Evolutionary conservation across 1,139 yeast species (phyloP), one percentile per base, ranked within the genome.

Genomic region (Starmera stellimalicola): DNA sequence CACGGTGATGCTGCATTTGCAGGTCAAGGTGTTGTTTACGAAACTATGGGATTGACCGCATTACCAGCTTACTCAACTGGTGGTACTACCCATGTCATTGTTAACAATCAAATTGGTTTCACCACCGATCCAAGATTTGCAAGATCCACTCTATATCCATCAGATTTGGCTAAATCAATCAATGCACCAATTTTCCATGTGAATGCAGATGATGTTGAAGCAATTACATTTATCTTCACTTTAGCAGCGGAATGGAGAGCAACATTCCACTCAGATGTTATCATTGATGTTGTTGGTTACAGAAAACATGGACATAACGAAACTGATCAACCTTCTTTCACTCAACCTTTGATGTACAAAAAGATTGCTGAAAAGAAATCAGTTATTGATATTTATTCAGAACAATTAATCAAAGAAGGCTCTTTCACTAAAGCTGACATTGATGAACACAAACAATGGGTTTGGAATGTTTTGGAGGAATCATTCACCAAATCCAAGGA

Each of bases 1-100:
- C 99, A 91, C 60, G 98, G 99, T 72, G 99, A 91, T 61, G 96
- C 99, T 40, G 98, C 98, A 24, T 91, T 91, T 58, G 88, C 97
- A 33, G 98, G 84, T 45, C 98, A 91, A 68, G 99, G 99, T 74
- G 94, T 91, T 40, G 97, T 91, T 43, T 91, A 91, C 62, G 99
- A 91, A 68, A 87, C 98, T 37, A 80, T 91, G 81, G 97, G 97
- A 39, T 82, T 91, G 66, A 77, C 84, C 48, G 76, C 77, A 52
- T 73, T 91, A 57, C 96, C 96, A 46, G 95, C 91, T 45, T 91
- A 85, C 66, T 77, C 95, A 37, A 88, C 97, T 34, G 99, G 99
- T 68, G 99, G 99, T 73, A 87, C 97, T 37, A 71, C 91, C 47
- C 98, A 91, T 63, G 75, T 91, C 47, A 88, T 91, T 54, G 87